phyloP scores from a whole-genome alignment of 495 filamentous ascomycete species.

The Penicillium paradoxum region DNA sequence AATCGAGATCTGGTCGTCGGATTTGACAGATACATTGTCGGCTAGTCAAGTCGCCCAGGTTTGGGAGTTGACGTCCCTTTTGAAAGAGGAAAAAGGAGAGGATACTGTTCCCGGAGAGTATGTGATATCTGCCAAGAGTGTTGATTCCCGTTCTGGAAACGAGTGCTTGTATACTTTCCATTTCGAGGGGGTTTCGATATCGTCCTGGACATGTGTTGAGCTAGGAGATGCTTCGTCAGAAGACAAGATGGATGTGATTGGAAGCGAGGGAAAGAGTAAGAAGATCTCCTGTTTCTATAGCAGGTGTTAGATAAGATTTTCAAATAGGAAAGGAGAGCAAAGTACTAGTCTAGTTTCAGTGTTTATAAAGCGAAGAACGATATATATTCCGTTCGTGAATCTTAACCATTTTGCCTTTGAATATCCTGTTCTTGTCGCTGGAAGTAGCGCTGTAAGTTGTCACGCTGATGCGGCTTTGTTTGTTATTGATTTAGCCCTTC shows the following conservation, averaged over 20 bases:
- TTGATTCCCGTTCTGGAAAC: neutral
- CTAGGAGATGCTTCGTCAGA: neutral
- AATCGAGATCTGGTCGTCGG: conserved; percentile 12
- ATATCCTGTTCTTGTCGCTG: too few species aligned
- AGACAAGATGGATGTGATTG: neutral
- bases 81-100: neutral
- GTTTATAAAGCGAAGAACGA: too few species aligned
- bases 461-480: too few species aligned
- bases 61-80: conserved; percentile 7
- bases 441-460: too few species aligned
- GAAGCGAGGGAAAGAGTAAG: neutral
- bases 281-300: neutral
- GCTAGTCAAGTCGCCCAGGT: neutral
- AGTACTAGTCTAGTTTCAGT: too few species aligned
- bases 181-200: conserved; percentile 32
- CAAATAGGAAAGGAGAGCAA: too few species aligned
- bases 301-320: too few species aligned
- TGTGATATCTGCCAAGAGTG: conserved; percentile 6
- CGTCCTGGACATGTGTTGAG: conserved; percentile 22
- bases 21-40: neutral
- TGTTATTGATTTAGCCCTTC: too few species aligned
- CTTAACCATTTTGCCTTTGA: too few species aligned
- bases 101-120: conserved; percentile 11
- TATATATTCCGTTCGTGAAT: too few species aligned
- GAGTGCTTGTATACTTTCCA: conserved; percentile 25